These are phyloP conservation scores for Chlamydomonas sp. DNA, from an alignment of 139 green algal genomes.

Conservation along the genomic window DNA sequence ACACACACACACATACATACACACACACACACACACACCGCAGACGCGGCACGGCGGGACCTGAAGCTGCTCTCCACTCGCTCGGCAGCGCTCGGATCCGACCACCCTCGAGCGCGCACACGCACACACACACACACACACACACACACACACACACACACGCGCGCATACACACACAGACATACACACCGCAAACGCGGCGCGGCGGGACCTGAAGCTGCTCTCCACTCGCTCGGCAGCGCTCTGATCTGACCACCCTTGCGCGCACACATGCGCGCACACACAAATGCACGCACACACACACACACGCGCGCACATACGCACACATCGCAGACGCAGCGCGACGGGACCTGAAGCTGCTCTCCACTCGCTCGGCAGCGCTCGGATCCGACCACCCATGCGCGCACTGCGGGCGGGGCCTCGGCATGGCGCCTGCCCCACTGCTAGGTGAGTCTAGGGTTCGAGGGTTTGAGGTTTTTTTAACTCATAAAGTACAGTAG, in stretches of 20 bases:
- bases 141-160: too few relatives aligned
- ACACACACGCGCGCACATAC: too few relatives aligned
- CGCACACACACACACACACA: too few relatives aligned
- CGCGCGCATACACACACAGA: too few relatives aligned
- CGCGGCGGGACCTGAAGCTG: constrained; percentile 39
- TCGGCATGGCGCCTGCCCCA: constrained; percentile 36
- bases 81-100: constrained; percentile 43
- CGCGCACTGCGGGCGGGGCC: constrained; percentile 41
- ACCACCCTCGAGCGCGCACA: constrained; percentile 45
- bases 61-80: constrained; percentile 34
- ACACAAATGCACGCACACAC: too few relatives aligned
- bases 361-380: constrained; percentile 36
- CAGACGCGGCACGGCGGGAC: constrained; percentile 42
- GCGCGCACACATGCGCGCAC: too few relatives aligned
- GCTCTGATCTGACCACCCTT: constrained; percentile 48
- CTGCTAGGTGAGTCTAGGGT: not conserved
- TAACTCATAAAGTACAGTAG: not conserved
- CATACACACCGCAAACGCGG: constrained; percentile 56
- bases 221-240: constrained; percentile 35
- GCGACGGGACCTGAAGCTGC: constrained; percentile 37
- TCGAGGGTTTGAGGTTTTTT: not conserved
- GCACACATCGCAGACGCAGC: constrained; percentile 58
- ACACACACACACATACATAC: too few relatives aligned
- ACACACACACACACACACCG: too few relatives aligned
- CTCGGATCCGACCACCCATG: constrained; percentile 51